phyloP scores from a whole-genome alignment of 345 rosid species.

The Psidium guajava region DNA sequence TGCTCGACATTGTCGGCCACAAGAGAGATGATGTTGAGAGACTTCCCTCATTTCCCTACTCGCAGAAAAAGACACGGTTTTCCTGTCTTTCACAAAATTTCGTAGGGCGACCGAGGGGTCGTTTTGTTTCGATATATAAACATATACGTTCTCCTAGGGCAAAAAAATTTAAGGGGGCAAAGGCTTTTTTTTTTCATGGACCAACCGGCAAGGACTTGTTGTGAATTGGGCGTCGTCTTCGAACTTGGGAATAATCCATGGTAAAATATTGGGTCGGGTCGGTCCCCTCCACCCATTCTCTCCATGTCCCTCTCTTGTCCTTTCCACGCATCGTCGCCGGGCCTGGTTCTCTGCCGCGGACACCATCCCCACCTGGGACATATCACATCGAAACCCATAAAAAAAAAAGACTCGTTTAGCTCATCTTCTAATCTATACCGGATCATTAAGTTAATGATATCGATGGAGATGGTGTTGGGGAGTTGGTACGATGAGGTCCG shows the following conservation, averaged over 20 bases:
- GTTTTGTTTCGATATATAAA: background rate
- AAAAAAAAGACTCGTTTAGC: background rate
- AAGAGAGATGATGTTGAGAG: slow-evolving; percentile 2
- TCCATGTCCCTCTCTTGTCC: slow-evolving; percentile 10
- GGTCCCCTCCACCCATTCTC: slow-evolving; percentile 18
- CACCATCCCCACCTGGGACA: background rate
- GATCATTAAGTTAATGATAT: background rate
- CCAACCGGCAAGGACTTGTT: slow-evolving; percentile 53
- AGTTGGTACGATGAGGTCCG: background rate
- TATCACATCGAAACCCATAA: background rate
- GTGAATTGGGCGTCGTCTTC: slow-evolving; percentile 68
- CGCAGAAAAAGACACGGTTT: slow-evolving; percentile 20
- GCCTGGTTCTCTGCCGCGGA: background rate
- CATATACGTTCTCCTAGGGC: background rate
- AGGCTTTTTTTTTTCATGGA: slow-evolving; percentile 19
- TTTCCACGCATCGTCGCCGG: slow-evolving; percentile 7
- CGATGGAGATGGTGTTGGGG: background rate
- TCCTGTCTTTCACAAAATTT: slow-evolving; percentile 12
- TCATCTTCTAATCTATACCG: background rate
- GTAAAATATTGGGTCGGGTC: slow-evolving; percentile 36
- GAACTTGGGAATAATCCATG: slow-evolving; percentile 61
- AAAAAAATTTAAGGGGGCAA: background rate
- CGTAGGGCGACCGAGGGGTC: background rate
- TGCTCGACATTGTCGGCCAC: slow-evolving; percentile 31
- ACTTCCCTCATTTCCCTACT: background rate